These are phyloP conservation scores for Nakataea oryzae DNA, from an alignment of 2,329 filamentous ascomycete genomes.

Conservation along the genomic window DNA sequence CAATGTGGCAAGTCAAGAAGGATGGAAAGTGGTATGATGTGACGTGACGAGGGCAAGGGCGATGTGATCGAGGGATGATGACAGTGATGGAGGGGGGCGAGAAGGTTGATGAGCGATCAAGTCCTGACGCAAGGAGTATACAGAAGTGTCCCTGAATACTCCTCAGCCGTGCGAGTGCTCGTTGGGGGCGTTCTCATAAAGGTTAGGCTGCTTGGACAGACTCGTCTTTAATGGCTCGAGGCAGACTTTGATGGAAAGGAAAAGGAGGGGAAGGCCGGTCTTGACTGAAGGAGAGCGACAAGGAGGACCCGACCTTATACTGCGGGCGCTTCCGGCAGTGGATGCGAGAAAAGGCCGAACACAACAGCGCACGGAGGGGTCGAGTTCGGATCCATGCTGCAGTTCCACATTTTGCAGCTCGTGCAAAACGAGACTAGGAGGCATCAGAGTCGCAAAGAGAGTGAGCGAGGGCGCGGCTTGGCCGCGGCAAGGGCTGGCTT, in stretches of 20 bases:
- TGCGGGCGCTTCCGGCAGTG: not conserved
- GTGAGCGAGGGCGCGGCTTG: not conserved
- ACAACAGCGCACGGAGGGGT: not conserved
- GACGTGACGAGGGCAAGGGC: slow-evolving; percentile 5
- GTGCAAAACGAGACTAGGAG: not conserved
- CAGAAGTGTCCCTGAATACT: slow-evolving; percentile 48
- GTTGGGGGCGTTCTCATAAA: slow-evolving; percentile 24
- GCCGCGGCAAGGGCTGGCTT: too few relatives aligned
- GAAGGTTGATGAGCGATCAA: slow-evolving; percentile 10
- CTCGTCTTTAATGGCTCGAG: not conserved
- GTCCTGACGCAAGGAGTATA: slow-evolving; percentile 57
- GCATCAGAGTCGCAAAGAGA: not conserved
- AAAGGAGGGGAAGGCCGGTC: not conserved
- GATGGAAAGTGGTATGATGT: not conserved
- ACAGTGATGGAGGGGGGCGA: not conserved
- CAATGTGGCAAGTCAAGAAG: not conserved
- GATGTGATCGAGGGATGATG: too few relatives aligned
- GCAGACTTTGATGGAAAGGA: not conserved
- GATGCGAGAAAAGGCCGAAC: not conserved
- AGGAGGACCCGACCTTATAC: not conserved
- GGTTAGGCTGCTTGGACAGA: not conserved
- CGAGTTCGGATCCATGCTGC: not conserved
- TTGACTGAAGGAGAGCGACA: not conserved
- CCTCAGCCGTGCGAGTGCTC: slow-evolving; percentile 46
- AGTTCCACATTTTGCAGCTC: not conserved